phyloP scores from a whole-genome alignment of 2,329 filamentous ascomycete species.

The Pleurostoma richardsiae region DNA sequence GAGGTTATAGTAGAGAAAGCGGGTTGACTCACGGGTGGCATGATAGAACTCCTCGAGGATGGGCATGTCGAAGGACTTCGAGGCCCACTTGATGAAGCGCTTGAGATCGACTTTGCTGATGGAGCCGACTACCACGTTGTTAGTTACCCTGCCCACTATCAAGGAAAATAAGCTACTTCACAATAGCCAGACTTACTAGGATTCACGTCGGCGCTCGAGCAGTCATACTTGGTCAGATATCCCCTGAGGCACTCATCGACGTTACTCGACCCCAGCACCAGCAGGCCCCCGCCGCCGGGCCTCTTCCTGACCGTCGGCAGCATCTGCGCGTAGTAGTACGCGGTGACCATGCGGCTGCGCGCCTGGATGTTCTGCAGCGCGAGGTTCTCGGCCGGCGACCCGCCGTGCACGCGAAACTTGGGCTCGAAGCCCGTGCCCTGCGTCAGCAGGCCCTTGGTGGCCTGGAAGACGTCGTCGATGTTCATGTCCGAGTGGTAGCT shows the following conservation, averaged over 20 bases:
- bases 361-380: constrained; percentile 66
- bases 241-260: constrained; percentile 41
- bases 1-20: constrained; percentile 21
- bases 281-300: constrained; percentile 50
- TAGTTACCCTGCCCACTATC: too few species aligned
- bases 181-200: constrained; percentile 29
- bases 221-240: constrained; percentile 69
- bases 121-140: constrained; percentile 34
- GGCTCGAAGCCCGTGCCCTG: constrained; percentile 52
- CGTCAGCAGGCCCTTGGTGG: constrained; percentile 55
- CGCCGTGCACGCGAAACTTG: constrained; percentile 57
- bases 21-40: constrained; percentile 59
- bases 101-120: constrained; percentile 64
- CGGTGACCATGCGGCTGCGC: constrained; percentile 59
- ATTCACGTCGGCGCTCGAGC: constrained; percentile 38
- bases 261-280: constrained; percentile 65
- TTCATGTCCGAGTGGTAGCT: constrained; percentile 68
- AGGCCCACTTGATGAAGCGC: constrained; percentile 63
- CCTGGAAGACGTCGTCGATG: constrained; percentile 63
- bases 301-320: constrained; percentile 54
- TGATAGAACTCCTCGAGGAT: constrained; percentile 62
- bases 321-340: constrained; percentile 55
- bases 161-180: too few species aligned
- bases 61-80: constrained; percentile 53
- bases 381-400: constrained; percentile 54